These are phyloP conservation scores for Trichoderma endophyticum DNA, from an alignment of 2,329 filamentous ascomycete genomes.

Conservation along the genomic window DNA sequence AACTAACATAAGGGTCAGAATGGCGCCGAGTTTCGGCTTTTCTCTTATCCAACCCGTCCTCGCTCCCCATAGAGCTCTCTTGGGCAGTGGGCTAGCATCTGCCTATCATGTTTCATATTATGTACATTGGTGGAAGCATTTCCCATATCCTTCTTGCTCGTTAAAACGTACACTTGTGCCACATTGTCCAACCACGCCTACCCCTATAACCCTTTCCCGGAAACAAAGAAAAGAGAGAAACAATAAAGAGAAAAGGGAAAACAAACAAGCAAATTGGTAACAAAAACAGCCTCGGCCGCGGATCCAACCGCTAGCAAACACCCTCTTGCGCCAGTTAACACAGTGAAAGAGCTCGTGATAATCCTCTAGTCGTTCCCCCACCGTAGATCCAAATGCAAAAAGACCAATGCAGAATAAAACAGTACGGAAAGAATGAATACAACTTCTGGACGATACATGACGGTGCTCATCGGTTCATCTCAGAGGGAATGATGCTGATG, in stretches of 20 bases:
- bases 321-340: background rate
- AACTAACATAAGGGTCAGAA: background rate
- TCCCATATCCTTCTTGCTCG: constrained; percentile 16
- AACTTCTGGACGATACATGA: background rate
- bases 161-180: constrained; percentile 25
- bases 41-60: constrained; percentile 22
- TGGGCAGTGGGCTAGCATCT: background rate
- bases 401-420: background rate
- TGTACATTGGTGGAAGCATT: constrained; percentile 24
- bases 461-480: background rate
- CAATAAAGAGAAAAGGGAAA: background rate
- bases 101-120: constrained; percentile 19
- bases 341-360: constrained; percentile 11
- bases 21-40: constrained; percentile 8
- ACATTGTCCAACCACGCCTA: constrained; percentile 23
- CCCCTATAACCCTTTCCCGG: background rate
- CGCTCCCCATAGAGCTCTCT: constrained; percentile 7
- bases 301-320: constrained; percentile 9
- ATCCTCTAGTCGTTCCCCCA: constrained; percentile 5
- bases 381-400: background rate
- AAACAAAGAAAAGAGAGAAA: background rate
- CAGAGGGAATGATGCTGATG: background rate
- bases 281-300: background rate
- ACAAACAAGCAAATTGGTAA: background rate
- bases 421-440: background rate